phyloP scores from a whole-genome alignment of 2,329 filamentous ascomycete species.

The Ophiocordyceps camponoti-floridani region DNA sequence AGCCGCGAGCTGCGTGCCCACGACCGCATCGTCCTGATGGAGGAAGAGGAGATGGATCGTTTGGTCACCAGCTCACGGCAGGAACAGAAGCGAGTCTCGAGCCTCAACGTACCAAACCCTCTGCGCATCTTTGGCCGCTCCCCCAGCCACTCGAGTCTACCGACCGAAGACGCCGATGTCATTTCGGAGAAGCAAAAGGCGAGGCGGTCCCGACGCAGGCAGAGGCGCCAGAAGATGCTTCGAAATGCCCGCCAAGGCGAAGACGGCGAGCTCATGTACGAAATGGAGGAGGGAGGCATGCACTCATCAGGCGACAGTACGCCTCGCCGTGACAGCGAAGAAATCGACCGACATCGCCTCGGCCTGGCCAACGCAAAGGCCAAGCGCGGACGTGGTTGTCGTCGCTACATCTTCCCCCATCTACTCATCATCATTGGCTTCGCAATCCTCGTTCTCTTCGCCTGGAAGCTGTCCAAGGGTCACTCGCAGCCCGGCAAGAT shows the following conservation, averaged over 20 bases:
- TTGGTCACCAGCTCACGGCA: slow-evolving; percentile 35
- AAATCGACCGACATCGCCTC: slow-evolving; percentile 35
- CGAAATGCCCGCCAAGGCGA: slow-evolving; percentile 42
- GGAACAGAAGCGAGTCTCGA: slow-evolving; percentile 29
- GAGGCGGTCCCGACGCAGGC: slow-evolving; percentile 29
- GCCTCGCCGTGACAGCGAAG: slow-evolving; percentile 40
- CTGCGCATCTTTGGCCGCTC: slow-evolving; percentile 23
- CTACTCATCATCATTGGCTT: slow-evolving; percentile 33
- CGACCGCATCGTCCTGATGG: slow-evolving; percentile 52
- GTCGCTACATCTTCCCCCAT: slow-evolving; percentile 35
- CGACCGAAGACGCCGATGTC: slow-evolving; percentile 25
- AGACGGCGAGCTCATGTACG: slow-evolving; percentile 65
- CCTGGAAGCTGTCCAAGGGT: slow-evolving; percentile 38
- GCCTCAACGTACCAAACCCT: slow-evolving; percentile 31
- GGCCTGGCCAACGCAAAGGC: slow-evolving; percentile 27
- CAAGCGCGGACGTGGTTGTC: slow-evolving; percentile 32
- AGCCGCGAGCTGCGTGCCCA: slow-evolving; percentile 52
- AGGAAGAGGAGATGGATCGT: slow-evolving; percentile 54
- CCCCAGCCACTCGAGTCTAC: slow-evolving; percentile 15
- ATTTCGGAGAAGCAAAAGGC: slow-evolving; percentile 29
- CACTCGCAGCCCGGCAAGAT: slow-evolving; percentile 15
- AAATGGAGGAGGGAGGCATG: slow-evolving; percentile 70
- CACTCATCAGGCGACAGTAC: slow-evolving; percentile 43
- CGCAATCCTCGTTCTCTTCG: slow-evolving; percentile 34
- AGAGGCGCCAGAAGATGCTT: slow-evolving; percentile 33